Evolutionary conservation across 2,329 filamentous ascomycete genomes (phyloP).

Genomic region (Orbilia javanica): DNA sequence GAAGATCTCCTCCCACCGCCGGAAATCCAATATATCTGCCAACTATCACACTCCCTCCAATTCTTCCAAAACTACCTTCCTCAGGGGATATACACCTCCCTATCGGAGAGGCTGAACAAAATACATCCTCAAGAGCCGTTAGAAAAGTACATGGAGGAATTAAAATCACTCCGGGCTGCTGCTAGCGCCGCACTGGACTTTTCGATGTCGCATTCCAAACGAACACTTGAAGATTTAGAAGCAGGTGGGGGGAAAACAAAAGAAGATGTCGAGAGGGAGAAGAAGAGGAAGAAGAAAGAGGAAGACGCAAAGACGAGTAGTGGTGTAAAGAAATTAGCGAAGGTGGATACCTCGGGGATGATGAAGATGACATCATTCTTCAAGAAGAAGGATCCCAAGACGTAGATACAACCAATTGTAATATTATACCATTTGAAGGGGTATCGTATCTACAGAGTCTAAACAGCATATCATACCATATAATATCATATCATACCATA

Average conservation of each 20-base stretch:
- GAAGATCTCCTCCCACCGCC: constrained; percentile 38
- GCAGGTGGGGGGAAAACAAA: constrained; percentile 67
- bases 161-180: constrained; percentile 67
- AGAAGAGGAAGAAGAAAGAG: constrained; percentile 87
- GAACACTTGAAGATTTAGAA: constrained; percentile 75
- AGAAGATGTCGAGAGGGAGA: constrained; percentile 73
- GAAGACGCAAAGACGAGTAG: constrained; percentile 86
- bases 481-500: neutral
- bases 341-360: constrained; percentile 93
- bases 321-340: constrained; percentile 83
- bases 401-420: too few species aligned
- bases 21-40: constrained; percentile 41
- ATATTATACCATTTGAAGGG: too few species aligned
- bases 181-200: constrained; percentile 79
- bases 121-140: constrained; percentile 32
- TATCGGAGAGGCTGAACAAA: constrained; percentile 10
- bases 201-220: constrained; percentile 72
- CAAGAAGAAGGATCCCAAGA: constrained; percentile 70
- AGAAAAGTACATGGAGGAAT: constrained; percentile 41
- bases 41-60: constrained; percentile 38
- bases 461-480: too few species aligned
- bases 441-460: too few species aligned
- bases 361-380: constrained; percentile 98
- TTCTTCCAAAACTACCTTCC: constrained; percentile 52
- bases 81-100: constrained; percentile 2